A percentile compares a stretch with the other conserved stretches of the same genome.
These are phyloP conservation scores for Dactylonectria estremocensis DNA, from an alignment of 2,329 filamentous ascomycete genomes.

Conservation along the genomic window DNA sequence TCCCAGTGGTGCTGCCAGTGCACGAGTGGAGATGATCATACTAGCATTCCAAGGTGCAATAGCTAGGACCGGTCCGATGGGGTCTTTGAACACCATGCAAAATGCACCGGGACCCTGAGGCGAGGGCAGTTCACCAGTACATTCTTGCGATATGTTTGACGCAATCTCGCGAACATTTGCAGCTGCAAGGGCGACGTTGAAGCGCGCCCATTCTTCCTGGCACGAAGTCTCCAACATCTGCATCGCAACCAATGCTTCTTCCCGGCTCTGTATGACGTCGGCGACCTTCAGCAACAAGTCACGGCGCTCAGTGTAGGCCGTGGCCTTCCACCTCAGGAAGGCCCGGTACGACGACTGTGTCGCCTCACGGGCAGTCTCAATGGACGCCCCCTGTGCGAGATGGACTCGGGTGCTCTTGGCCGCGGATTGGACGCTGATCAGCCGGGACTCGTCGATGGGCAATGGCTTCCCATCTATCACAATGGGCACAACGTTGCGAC, in stretches of 20 bases:
- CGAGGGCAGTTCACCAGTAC: background rate
- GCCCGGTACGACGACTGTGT: background rate
- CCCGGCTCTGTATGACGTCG: constrained; percentile 11
- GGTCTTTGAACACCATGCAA: too few species aligned
- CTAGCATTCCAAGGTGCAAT: constrained; percentile 29
- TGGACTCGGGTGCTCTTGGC: constrained; percentile 12
- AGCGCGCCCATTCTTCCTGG: background rate
- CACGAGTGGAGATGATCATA: constrained; percentile 15
- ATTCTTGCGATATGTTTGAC: background rate
- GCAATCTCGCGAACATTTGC: constrained; percentile 3
- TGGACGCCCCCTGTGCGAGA: constrained; percentile 8
- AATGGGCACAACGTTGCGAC: constrained; percentile 2
- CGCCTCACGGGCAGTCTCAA: background rate
- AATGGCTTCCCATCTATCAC: background rate
- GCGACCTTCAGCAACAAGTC: constrained; percentile 15
- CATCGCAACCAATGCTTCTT: background rate
- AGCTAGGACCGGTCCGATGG: constrained; percentile 22
- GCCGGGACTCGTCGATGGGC: background rate
- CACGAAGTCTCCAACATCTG: constrained; percentile 15
- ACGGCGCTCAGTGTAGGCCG: background rate
- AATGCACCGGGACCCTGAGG: constrained; percentile 1
- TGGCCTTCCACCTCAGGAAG: constrained; percentile 8
- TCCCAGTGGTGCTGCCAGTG: constrained; percentile 17
- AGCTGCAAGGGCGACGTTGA: too few species aligned
- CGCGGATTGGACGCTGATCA: constrained; percentile 9